A percentile compares a stretch with the other conserved stretches of the same genome.
phyloP scores from a whole-genome alignment of 176 grass and related monocot genomes.

The Phragmites australis region DNA sequence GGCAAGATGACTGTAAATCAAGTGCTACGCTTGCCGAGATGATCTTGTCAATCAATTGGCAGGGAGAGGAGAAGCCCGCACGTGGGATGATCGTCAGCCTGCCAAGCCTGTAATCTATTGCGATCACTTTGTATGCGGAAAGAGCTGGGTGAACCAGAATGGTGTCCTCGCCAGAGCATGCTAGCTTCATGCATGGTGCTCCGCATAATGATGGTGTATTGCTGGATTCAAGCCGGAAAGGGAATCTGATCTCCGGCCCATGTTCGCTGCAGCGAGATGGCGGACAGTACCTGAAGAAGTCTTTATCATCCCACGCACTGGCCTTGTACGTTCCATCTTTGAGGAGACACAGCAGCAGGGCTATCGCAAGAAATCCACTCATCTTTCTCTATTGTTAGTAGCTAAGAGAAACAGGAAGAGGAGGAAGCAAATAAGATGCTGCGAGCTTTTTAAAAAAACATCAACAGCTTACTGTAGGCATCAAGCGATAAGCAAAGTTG shows the following conservation, averaged over 20 bases:
- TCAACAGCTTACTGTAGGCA: too few relatives aligned
- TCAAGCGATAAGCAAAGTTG: too few relatives aligned
- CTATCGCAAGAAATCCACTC: slow-evolving; percentile 7
- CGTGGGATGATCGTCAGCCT: slow-evolving; percentile 7
- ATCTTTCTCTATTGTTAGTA: background rate
- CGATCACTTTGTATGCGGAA: slow-evolving; percentile 38
- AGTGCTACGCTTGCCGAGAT: too few relatives aligned
- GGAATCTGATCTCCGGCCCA: slow-evolving; percentile 49
- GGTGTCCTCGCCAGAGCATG: slow-evolving; percentile 43
- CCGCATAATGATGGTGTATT: slow-evolving; percentile 18
- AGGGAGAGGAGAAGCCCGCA: background rate
- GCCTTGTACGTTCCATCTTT: background rate
- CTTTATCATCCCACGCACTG: slow-evolving; percentile 7
- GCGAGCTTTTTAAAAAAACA: too few relatives aligned
- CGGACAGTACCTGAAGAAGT: slow-evolving; percentile 39
- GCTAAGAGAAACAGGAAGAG: background rate
- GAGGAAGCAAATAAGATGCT: background rate
- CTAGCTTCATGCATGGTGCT: slow-evolving; percentile 43
- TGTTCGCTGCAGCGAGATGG: slow-evolving; percentile 27
- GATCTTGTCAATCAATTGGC: slow-evolving; percentile 25
- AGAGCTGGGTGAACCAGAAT: slow-evolving; percentile 39
- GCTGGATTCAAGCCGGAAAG: slow-evolving; percentile 27
- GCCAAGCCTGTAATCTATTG: slow-evolving; percentile 28
- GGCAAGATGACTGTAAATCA: too few relatives aligned
- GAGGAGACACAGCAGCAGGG: slow-evolving; percentile 28